Conservation (phyloP, 148 eudicot genomes). For the Limonium bicolor region DNA sequence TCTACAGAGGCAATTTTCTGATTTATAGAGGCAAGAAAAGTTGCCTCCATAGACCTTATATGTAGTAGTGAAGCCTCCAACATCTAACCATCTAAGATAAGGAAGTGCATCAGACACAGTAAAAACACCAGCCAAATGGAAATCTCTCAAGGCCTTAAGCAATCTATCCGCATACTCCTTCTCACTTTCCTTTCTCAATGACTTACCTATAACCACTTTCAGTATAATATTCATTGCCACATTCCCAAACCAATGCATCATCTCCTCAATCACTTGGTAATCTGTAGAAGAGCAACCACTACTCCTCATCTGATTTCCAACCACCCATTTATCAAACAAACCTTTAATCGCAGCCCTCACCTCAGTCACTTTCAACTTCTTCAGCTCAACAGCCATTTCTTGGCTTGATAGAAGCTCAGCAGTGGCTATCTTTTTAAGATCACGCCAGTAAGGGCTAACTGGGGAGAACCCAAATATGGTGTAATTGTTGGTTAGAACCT, state of each 20-base stretch:
- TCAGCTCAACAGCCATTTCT: conserved; percentile 9
- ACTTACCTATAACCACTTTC: conserved; percentile 18
- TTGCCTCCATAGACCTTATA: too few species aligned
- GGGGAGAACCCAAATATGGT: conserved; percentile 20
- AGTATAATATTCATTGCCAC: conserved; percentile 12
- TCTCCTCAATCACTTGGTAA: conserved; percentile 7
- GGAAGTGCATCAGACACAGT: too few species aligned
- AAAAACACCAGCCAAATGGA: conserved; percentile 8
- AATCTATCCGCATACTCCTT: conserved; percentile 4
- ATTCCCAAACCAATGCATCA: conserved; percentile 23
- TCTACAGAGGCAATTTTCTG: too few species aligned
- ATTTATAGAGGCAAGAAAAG: too few species aligned
- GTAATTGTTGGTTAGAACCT: conserved; percentile 16
- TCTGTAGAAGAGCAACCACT: too few species aligned
- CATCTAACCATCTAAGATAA: too few species aligned
- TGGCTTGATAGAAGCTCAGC: conserved; percentile 19
- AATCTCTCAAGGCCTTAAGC: conserved; percentile 4
- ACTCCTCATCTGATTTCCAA: too few species aligned
- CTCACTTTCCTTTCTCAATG: neutral
- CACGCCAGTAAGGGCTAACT: conserved; percentile 29
- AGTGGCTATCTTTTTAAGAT: conserved; percentile 16
- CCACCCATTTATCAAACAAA: neutral
- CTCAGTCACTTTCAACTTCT: conserved; percentile 8
- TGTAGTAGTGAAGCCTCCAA: too few species aligned
- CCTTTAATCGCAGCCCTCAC: conserved; percentile 11